phyloP scores from a whole-genome alignment of 345 rosid genomes.

The Citrus maxima region DNA sequence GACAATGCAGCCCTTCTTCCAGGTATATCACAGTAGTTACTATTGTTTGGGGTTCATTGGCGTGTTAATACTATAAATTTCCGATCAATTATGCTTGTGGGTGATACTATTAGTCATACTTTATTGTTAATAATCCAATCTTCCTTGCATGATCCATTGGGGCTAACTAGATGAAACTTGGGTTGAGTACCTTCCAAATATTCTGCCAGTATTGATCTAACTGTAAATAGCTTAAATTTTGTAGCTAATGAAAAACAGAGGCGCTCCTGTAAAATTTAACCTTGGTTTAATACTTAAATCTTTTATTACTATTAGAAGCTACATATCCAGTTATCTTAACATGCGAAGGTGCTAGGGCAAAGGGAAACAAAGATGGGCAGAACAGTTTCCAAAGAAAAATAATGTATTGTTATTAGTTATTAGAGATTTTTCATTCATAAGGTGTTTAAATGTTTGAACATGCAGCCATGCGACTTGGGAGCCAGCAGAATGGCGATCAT shows the following conservation, averaged over 20 bases:
- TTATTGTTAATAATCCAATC: neutral
- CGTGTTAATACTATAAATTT: neutral
- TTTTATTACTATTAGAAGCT: neutral
- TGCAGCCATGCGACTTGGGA: constrained; percentile 17
- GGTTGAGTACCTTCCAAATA: neutral
- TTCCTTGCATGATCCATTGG: neutral
- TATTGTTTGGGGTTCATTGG: neutral
- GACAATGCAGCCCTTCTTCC: neutral
- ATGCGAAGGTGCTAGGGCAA: neutral
- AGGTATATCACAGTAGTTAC: neutral
- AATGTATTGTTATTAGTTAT: neutral
- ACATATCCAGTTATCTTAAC: neutral
- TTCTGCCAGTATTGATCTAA: neutral
- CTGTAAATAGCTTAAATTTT: neutral
- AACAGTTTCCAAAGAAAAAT: neutral
- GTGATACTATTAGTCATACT: neutral
- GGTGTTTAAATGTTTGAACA: neutral
- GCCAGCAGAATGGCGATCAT: constrained; percentile 3
- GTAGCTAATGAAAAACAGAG: neutral
- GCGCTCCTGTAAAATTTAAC: neutral
- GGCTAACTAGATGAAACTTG: neutral
- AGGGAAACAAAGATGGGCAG: neutral
- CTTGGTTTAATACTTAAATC: neutral
- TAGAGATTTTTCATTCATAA: neutral
- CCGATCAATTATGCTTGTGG: neutral